These are phyloP conservation scores for Verticillium nubilum DNA, from an alignment of 2,329 filamentous ascomycete species.

Conservation along the genomic window DNA sequence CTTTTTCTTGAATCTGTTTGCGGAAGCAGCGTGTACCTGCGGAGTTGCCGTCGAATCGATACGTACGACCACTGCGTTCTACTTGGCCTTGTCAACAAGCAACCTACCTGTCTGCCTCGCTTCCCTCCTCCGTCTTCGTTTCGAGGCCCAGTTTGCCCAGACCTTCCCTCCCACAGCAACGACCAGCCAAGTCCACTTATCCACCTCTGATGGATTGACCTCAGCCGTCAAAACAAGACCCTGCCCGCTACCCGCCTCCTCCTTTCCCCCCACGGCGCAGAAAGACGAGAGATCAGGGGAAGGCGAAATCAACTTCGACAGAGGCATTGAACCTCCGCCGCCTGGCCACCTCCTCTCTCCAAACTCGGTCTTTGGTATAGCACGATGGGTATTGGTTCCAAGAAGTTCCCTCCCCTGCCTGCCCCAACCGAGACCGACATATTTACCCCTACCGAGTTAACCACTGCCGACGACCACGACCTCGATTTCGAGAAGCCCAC, in stretches of 20 bases:
- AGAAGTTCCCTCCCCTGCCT: slow-evolving; percentile 62
- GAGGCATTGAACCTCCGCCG: background rate
- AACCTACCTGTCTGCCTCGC: background rate
- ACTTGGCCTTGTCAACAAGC: background rate
- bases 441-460: slow-evolving; percentile 57
- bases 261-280: background rate
- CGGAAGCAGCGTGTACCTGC: background rate
- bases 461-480: slow-evolving; percentile 42
- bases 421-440: slow-evolving; percentile 73
- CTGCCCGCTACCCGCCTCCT: background rate
- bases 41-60: background rate
- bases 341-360: background rate
- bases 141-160: background rate
- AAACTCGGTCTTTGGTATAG: background rate
- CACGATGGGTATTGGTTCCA: slow-evolving; percentile 51
- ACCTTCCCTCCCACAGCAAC: background rate
- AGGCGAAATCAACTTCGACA: background rate
- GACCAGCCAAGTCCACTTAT: background rate
- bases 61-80: background rate
- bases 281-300: background rate
- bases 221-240: background rate
- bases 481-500: slow-evolving; percentile 54
- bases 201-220: slow-evolving; percentile 1
- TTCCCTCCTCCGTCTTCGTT: background rate
- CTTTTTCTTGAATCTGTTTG: background rate